phyloP scores from a whole-genome alignment of 495 filamentous ascomycete genomes.

The Hypoxylon fragiforme region DNA sequence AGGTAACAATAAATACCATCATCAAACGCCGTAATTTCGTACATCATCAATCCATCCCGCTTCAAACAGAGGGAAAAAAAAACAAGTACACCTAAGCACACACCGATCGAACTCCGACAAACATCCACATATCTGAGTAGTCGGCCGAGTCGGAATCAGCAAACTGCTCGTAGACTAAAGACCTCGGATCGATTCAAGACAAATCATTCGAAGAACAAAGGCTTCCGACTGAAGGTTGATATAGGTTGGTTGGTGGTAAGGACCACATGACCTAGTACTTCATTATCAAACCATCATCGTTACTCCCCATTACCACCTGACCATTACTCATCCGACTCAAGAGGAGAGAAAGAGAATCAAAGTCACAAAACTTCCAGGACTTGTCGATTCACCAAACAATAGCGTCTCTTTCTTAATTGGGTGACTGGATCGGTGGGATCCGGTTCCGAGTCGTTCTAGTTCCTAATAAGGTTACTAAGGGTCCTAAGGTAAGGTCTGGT shows the following conservation, averaged over 20 bases:
- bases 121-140: not conserved
- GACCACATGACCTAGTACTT: conserved; percentile 30
- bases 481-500: conserved; percentile 3
- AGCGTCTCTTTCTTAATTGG: conserved; percentile 22
- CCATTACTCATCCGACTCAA: conserved; percentile 24
- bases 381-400: conserved; percentile 8
- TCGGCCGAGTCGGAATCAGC: not conserved
- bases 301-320: conserved; percentile 25
- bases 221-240: conserved; percentile 10
- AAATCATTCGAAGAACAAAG: conserved; percentile 23
- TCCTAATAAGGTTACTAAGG: conserved; percentile 27
- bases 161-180: conserved; percentile 1
- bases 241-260: conserved; percentile 3
- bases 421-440: conserved; percentile 23
- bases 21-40: conserved; percentile 17
- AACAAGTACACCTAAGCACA: conserved; percentile 1
- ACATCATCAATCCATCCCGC: conserved; percentile 3
- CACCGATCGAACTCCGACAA: conserved; percentile 19
- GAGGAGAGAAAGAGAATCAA: conserved; percentile 15
- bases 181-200: conserved; percentile 14
- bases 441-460: conserved; percentile 23
- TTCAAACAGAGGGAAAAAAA: not conserved
- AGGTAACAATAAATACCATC: conserved; percentile 28
- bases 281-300: conserved; percentile 36
- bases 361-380: conserved; percentile 7